A percentile compares a stretch with the other conserved stretches of the same genome.
Conservation (phyloP, 2,329 filamentous ascomycete species). For the Calonectria leucothoes region DNA sequence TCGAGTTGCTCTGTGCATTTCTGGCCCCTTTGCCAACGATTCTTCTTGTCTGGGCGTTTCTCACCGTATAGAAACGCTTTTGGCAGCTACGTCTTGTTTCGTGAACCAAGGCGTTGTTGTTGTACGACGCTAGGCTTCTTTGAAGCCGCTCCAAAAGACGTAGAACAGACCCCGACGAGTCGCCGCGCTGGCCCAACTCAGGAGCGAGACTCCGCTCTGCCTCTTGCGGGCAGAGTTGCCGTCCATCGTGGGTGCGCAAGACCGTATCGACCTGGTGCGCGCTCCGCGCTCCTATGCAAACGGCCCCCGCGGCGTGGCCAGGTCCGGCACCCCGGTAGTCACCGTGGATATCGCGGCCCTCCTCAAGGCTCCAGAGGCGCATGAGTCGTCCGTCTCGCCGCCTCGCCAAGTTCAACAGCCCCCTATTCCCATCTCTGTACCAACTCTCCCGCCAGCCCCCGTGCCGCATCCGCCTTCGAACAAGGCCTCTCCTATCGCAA, state of each 20-base stretch:
- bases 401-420: slow-evolving; percentile 44
- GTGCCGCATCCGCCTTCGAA: slow-evolving; percentile 32
- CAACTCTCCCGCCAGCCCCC: slow-evolving; percentile 13
- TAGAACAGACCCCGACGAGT: slow-evolving; percentile 34
- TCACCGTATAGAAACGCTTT: slow-evolving; percentile 17
- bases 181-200: slow-evolving; percentile 56
- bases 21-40: not conserved
- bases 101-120: slow-evolving; percentile 29
- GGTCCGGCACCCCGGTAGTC: slow-evolving; percentile 59
- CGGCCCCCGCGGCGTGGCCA: slow-evolving; percentile 40
- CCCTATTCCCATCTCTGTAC: not conserved
- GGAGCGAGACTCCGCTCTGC: slow-evolving; percentile 55
- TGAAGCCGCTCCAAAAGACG: slow-evolving; percentile 28
- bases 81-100: slow-evolving; percentile 8
- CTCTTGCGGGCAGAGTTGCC: slow-evolving; percentile 54
- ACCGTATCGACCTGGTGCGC: slow-evolving; percentile 43
- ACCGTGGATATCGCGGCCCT: slow-evolving; percentile 96
- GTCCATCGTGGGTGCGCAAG: slow-evolving; percentile 44
- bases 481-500: slow-evolving; percentile 31
- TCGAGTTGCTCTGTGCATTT: slow-evolving; percentile 4
- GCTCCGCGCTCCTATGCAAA: slow-evolving; percentile 44
- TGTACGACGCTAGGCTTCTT: slow-evolving; percentile 34
- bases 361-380: slow-evolving; percentile 80
- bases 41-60: not conserved
- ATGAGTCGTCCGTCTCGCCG: slow-evolving; percentile 72